These are phyloP conservation scores for Irpex rosettiformis DNA, from an alignment of 1,284 basidiomycete species.

Conservation along the genomic window DNA sequence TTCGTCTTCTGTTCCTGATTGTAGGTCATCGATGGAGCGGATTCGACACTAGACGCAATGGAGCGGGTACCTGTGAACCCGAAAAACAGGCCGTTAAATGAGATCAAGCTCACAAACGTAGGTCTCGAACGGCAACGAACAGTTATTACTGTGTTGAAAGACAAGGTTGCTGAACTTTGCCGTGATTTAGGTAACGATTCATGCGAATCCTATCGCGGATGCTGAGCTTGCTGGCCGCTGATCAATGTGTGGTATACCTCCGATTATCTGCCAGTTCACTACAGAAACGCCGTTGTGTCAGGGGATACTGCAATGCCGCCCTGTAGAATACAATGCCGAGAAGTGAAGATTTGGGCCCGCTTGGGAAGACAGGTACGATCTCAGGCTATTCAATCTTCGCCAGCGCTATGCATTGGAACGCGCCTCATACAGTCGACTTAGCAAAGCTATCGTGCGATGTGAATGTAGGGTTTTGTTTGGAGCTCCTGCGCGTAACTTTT, in stretches of 20 bases:
- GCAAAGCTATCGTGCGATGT: background rate
- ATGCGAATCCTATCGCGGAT: conserved; percentile 92
- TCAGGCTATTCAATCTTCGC: background rate
- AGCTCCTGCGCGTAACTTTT: background rate
- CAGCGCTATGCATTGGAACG: background rate
- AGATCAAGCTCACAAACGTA: conserved; percentile 81
- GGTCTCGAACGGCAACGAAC: conserved; percentile 22
- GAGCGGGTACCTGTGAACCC: conserved; percentile 88
- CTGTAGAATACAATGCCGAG: background rate
- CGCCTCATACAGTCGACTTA: background rate
- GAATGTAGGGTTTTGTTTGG: background rate
- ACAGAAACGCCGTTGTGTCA: background rate
- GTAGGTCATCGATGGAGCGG: conserved; percentile 87
- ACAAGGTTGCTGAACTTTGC: conserved; percentile 6
- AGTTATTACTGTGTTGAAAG: background rate
- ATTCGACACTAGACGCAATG: conserved; percentile 86
- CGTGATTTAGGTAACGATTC: conserved; percentile 74
- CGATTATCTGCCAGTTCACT: background rate
- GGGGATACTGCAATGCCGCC: no score
- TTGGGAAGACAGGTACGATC: background rate
- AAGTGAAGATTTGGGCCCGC: background rate
- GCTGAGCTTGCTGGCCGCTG: conserved; percentile 40
- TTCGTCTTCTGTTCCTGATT: background rate
- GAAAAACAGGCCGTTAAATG: conserved; percentile 85
- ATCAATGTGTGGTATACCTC: background rate